Conservation (phyloP, 1,284 basidiomycete species). For the Cryptococcus depauperatus region DNA sequence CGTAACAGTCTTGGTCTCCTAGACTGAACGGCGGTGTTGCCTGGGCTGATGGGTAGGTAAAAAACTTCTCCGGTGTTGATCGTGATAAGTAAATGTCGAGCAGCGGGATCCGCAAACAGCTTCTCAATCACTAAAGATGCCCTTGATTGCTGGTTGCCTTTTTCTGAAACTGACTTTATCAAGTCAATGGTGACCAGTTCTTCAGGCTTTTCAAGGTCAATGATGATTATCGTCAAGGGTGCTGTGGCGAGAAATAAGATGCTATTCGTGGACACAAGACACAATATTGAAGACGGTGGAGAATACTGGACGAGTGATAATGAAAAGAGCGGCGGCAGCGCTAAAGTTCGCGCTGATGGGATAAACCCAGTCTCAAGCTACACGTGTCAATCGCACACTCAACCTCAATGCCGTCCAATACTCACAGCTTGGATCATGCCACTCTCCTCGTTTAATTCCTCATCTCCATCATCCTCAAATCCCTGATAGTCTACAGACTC, state of each 20-base stretch:
- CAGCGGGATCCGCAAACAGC: slow-evolving; percentile 84
- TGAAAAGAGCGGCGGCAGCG: slow-evolving; percentile 63
- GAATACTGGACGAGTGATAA: slow-evolving; percentile 80
- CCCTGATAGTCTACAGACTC: slow-evolving; percentile 70
- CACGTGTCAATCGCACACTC: slow-evolving; percentile 7
- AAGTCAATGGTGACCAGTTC: slow-evolving; percentile 71
- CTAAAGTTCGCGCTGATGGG: slow-evolving; percentile 31
- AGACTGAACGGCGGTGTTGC: slow-evolving; percentile 55
- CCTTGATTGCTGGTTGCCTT: slow-evolving; percentile 17
- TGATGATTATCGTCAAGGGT: slow-evolving; percentile 70
- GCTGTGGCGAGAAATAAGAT: slow-evolving; percentile 72
- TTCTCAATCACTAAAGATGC: slow-evolving; percentile 58
- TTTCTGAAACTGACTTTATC: slow-evolving; percentile 51
- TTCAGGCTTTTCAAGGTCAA: slow-evolving; percentile 73
- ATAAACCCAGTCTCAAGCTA: slow-evolving; percentile 47
- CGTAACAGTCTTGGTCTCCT: slow-evolving; percentile 78
- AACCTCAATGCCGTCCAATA: not conserved
- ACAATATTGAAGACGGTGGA: slow-evolving; percentile 68
- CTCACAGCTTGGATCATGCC: slow-evolving; percentile 31
- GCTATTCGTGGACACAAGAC: slow-evolving; percentile 75
- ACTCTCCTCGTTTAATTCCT: slow-evolving; percentile 33
- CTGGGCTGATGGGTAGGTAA: slow-evolving; percentile 59
- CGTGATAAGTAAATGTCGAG: slow-evolving; percentile 77
- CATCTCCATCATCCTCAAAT: slow-evolving; percentile 64
- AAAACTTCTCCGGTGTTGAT: slow-evolving; percentile 86